A percentile compares a stretch with the other conserved stretches of the same genome.
These are phyloP conservation scores for Nemania sp. DNA, from an alignment of 2,329 filamentous ascomycete genomes.

Conservation along the genomic window DNA sequence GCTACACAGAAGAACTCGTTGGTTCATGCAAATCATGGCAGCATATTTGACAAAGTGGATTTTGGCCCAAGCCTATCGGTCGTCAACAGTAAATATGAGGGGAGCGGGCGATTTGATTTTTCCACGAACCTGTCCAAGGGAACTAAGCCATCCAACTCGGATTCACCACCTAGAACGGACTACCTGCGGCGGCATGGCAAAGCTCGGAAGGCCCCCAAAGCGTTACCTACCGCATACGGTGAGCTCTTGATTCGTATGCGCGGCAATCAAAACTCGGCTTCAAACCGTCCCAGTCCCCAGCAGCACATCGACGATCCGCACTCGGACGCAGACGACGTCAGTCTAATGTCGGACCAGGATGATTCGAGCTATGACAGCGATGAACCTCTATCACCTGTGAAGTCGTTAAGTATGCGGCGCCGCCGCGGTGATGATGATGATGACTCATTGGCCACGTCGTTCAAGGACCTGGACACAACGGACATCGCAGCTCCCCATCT, in stretches of 20 bases:
- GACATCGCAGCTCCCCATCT: slow-evolving; percentile 53
- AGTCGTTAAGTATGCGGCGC: slow-evolving; percentile 48
- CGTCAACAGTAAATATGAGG: slow-evolving; percentile 62
- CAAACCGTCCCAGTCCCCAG: slow-evolving; percentile 45
- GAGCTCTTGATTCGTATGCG: slow-evolving; percentile 45
- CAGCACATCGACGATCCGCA: slow-evolving; percentile 44
- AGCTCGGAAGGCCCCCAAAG: slow-evolving; percentile 43
- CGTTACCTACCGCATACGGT: slow-evolving; percentile 42
- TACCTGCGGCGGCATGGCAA: slow-evolving; percentile 54
- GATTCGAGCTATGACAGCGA: slow-evolving; percentile 56
- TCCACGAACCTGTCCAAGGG: slow-evolving; percentile 41
- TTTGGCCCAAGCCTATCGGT: slow-evolving; percentile 57
- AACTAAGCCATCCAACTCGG: slow-evolving; percentile 38
- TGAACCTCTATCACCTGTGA: slow-evolving; percentile 54
- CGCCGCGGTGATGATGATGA: slow-evolving; percentile 55
- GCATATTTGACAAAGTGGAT: slow-evolving; percentile 57
- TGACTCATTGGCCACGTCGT: slow-evolving; percentile 55
- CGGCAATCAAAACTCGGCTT: slow-evolving; percentile 41
- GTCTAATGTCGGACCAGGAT: slow-evolving; percentile 59
- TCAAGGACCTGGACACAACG: slow-evolving; percentile 51
- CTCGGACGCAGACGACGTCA: slow-evolving; percentile 54
- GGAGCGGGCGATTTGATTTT: slow-evolving; percentile 57
- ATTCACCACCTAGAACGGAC: slow-evolving; percentile 49
- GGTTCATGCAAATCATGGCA: slow-evolving; percentile 43
- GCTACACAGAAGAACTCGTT: slow-evolving; percentile 32